These are phyloP conservation scores for Neopestalotiopsis sp. DNA, from an alignment of 2,329 filamentous ascomycete genomes.

Conservation along the genomic window DNA sequence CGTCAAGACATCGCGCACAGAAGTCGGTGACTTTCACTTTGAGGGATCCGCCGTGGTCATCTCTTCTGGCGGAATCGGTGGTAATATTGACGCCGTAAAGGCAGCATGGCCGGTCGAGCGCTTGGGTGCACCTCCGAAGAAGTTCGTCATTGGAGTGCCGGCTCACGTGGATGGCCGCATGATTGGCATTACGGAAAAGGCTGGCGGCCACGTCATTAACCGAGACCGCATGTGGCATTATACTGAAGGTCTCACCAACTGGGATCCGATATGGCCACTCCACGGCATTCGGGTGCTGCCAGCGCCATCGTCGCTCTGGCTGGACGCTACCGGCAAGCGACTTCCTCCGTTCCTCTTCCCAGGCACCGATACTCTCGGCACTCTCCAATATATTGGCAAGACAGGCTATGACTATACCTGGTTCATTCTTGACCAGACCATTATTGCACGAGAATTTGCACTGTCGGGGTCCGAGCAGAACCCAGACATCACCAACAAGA, in stretches of 20 bases:
- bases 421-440: conserved; percentile 65
- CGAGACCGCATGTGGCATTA: conserved; percentile 72
- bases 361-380: conserved; percentile 62
- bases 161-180: conserved; percentile 70
- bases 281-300: conserved; percentile 68
- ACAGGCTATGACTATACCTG: conserved; percentile 69
- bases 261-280: conserved; percentile 65
- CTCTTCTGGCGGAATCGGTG: conserved; percentile 64
- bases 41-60: conserved; percentile 59
- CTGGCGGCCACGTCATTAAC: conserved; percentile 63
- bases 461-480: conserved; percentile 70
- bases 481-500: conserved; percentile 64
- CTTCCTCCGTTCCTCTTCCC: conserved; percentile 63
- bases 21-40: conserved; percentile 58
- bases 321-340: conserved; percentile 64
- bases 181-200: conserved; percentile 59
- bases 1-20: conserved; percentile 54
- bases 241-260: conserved; percentile 66
- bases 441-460: conserved; percentile 66
- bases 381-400: conserved; percentile 63
- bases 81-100: conserved; percentile 65
- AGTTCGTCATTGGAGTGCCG: conserved; percentile 66
- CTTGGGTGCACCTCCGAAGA: conserved; percentile 60
- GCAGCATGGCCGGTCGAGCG: conserved; percentile 62
- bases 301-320: conserved; percentile 66